Evolutionary conservation across 2,329 filamentous ascomycete genomes (phyloP), one percentile per base, ranked within the genome.

Genomic region (Ciborinia camelliae): DNA sequence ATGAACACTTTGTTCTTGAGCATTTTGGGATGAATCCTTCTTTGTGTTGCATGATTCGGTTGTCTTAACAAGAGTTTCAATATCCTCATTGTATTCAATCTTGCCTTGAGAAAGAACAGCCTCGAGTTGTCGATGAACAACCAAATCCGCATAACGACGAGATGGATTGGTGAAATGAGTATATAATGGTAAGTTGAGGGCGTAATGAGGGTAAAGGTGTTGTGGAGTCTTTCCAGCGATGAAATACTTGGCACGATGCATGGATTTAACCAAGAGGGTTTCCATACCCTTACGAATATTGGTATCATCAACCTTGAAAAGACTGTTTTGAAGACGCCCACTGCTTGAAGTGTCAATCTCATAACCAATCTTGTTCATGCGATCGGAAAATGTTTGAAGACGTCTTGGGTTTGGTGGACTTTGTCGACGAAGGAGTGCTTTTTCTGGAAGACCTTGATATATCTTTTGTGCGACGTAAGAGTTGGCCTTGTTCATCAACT

Each of bases 221-320:
- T 90, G 88, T 50, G 86, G 79, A 41, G 90, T 86, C 81, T 92
- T 96, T 74, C 90, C 87, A 63, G 90, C 84, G 71, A 98, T 89
- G 74, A 88, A 96, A 81, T 99, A 99, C 78, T 97, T 98, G 74
- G 93, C 95, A 68, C 94, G 90, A 73, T 91, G 90, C 92, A 98
- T 97, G 45, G 92, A 89, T 82, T 99, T 99, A 77, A 97, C 84
- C 41, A 98, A 82, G 37, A 98, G 81, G 2, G 94, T 97, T 82
- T 99, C 95, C 91, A 99, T 97, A 68, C 95, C 95, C 86, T 96
- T 97, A 73, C 95, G 90, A 68, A 97, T 82, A 70, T 96, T 92
- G 43, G 86, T 79, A 76, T 99, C 92, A 54, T 96, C 88, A 50
- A 99, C 87, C 78, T 91, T 91, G 85, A 97, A 98, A 55, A 99